Base-by-base conservation (phyloP, 2,329 filamentous ascomycete species). In the Aspergillus pseudoterreus region DNA sequence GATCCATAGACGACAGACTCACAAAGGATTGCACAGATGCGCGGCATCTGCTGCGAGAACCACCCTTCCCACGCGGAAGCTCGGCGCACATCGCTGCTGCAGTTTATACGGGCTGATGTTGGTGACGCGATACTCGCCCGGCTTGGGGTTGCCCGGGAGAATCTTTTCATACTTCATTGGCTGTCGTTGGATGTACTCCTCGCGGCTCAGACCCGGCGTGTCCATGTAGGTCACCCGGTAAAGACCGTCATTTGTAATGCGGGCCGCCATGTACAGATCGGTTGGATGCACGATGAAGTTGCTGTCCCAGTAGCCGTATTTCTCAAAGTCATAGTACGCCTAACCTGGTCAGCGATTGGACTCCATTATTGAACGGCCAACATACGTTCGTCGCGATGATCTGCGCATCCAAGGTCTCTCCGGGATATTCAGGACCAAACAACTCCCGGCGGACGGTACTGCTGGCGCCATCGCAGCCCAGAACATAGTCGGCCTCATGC, bases 161-260 rank as follows among this genome's bases (percentile, higher is more conserved):
- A 86, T 82, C 24, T 74, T 64, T 53, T 79, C 74, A 60, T 80
- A 86, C 52, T 82, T 83, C 54, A 66, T 66, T 2, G 79, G 75
- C 56, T 82, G 81, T 5, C 82, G 75, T 22, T 71, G 72, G 24
- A 74, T 65, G 49, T 83, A 74, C 63, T 85, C 73, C 10, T 83
- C 81, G 33, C 63, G 69, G 0, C 75, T 77, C 11, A 86, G 72
- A 2, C 76, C 78, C 0, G 76, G 71, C 0, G 68, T 69, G 57
- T 86, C 84, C 47, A 82, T 82, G 58, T 86, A 86, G 0, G 83
- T 83, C 33, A 86, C 79, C 12, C 83, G 78, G 71, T 83, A 86
- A 9, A 86, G 66, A 0, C 81, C 82, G 49, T 85, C 81, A 2
- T 68, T 70, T 1, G 78, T 82, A 55, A 86, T 81, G 39, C 74